Base-by-base conservation (phyloP, 192 early-diverging fungal genomes). In the Backusella westeae region DNA sequence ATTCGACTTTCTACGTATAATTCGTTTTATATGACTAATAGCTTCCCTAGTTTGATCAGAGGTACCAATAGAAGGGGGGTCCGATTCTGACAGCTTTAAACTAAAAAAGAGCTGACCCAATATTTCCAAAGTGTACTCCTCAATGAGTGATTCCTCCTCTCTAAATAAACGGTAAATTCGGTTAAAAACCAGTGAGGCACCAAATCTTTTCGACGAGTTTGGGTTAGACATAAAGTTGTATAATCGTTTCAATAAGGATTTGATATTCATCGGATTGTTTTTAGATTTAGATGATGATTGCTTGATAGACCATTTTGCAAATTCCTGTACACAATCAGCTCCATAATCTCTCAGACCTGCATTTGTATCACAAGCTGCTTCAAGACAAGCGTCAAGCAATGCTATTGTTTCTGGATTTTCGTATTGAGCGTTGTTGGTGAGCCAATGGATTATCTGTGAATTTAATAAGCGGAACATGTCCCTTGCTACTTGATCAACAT, bases 361-460 rank as follows among this genome's bases (percentile, higher is more conserved):
- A 59, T 84, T 74, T 6, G 81, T 80, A 75, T 82, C 82, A 63
- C 87, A 86, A 26, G 79, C 83, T 42, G 90, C 91, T 59, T 93
- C 91, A 53, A 95, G 75, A 73, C 93, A 94, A 15, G 85, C 75
- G 29, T 91, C 87, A 44, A 95, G 67, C 14, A 95, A 76, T 0
- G 85, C 84, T 70, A 95, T 89, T 1, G 93, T 94, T 76, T 95
- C 94, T 39, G 92, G 89, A 52, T 92, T 93, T 73, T 95, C 93
- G 70, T 89, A 90, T 73, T 89, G 87, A 1, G 89, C 83, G 77
- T 90, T 92, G 53, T 91, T 92, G 4, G 94, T 94, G 49, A 94
- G 79, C 94, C 94, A 95, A 67, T 94, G 94, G 12, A 95, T 93
- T 26, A 94, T 69, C 72, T 94, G 93, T 4, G 85, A 75, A 4